Evolutionary conservation across 1,284 basidiomycete genomes (phyloP).

Genomic region (Stereum hirsutum): DNA sequence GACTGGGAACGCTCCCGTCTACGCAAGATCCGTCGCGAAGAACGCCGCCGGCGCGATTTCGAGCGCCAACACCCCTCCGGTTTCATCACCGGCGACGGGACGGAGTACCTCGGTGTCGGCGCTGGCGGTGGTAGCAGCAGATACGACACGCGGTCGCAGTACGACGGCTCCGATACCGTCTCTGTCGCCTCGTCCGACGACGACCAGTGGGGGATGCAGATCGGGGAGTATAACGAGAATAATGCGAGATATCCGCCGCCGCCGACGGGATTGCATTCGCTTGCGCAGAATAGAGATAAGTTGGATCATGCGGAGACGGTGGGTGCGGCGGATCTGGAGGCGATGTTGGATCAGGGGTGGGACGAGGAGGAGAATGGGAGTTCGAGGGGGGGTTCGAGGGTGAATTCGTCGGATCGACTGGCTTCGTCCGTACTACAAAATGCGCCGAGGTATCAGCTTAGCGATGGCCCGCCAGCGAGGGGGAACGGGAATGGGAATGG

Average conservation of each 20-base stretch:
- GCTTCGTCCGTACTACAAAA: slow-evolving; percentile 15
- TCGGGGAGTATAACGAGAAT: slow-evolving; percentile 85
- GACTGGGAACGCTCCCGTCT: slow-evolving; percentile 98
- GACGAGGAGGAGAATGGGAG: slow-evolving; percentile 60
- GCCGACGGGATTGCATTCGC: slow-evolving; percentile 56
- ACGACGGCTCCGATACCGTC: slow-evolving; percentile 65
- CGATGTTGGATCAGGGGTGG: slow-evolving; percentile 84
- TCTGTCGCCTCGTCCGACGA: slow-evolving; percentile 86
- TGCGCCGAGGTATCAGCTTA: slow-evolving; percentile 50
- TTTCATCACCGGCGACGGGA: slow-evolving; percentile 50
- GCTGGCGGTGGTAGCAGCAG: too few relatives aligned
- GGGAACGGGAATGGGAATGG: too few relatives aligned
- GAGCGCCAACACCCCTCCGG: slow-evolving; percentile 66
- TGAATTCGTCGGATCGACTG: slow-evolving; percentile 11
- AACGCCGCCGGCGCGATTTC: slow-evolving; percentile 73
- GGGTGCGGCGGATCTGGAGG: slow-evolving; percentile 72
- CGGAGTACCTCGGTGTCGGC: slow-evolving; percentile 44
- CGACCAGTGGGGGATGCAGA: slow-evolving; percentile 86
- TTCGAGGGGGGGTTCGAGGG: too few relatives aligned
- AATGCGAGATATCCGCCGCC: slow-evolving; percentile 73
- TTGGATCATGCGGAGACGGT: slow-evolving; percentile 53
- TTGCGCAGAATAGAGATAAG: slow-evolving; percentile 22
- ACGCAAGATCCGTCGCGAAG: slow-evolving; percentile 86
- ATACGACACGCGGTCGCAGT: slow-evolving; percentile 47
- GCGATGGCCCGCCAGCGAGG: slow-evolving; percentile 35